Conservation (phyloP, 2,329 filamentous ascomycete genomes). For the Neurospora sp. region DNA sequence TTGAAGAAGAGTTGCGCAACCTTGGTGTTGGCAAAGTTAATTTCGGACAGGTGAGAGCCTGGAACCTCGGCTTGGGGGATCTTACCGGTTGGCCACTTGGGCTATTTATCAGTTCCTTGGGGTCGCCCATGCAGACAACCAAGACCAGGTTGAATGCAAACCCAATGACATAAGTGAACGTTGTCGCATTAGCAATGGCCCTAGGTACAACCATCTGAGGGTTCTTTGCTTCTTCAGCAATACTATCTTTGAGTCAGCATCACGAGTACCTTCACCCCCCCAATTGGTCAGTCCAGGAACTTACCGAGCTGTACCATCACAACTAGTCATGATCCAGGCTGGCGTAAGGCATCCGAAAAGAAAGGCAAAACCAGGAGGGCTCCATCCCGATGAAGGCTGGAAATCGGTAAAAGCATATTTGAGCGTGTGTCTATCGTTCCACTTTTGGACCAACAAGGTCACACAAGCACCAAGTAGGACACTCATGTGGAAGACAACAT, state of each 20-base stretch:
- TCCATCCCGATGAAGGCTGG: slow-evolving; percentile 42
- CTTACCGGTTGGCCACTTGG: slow-evolving; percentile 34
- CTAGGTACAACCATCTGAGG: slow-evolving; percentile 29
- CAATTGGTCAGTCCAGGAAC: not conserved
- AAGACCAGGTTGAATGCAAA: slow-evolving; percentile 47
- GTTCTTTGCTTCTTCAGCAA: slow-evolving; percentile 34
- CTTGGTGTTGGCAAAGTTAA: slow-evolving; percentile 12
- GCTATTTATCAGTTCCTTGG: slow-evolving; percentile 29
- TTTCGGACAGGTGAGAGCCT: not conserved
- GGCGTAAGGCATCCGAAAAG: slow-evolving; percentile 52
- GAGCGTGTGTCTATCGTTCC: slow-evolving; percentile 38
- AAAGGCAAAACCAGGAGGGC: slow-evolving; percentile 43
- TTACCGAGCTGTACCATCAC: slow-evolving; percentile 22
- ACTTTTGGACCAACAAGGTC: slow-evolving; percentile 38
- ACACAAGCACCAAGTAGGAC: slow-evolving; percentile 42
- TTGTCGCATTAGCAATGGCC: slow-evolving; percentile 44
- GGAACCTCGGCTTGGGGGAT: not conserved
- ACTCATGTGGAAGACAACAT: slow-evolving; percentile 47
- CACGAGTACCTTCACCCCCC: not conserved
- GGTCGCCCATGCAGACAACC: slow-evolving; percentile 43
- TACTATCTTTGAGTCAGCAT: slow-evolving; percentile 15
- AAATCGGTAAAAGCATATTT: slow-evolving; percentile 46
- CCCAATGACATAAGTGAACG: slow-evolving; percentile 42
- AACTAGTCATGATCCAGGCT: slow-evolving; percentile 48
- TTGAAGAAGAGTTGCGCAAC: slow-evolving; percentile 47